phyloP scores from a whole-genome alignment of 768 basidiomycete species.

The Dacryopinax primogenitus region DNA sequence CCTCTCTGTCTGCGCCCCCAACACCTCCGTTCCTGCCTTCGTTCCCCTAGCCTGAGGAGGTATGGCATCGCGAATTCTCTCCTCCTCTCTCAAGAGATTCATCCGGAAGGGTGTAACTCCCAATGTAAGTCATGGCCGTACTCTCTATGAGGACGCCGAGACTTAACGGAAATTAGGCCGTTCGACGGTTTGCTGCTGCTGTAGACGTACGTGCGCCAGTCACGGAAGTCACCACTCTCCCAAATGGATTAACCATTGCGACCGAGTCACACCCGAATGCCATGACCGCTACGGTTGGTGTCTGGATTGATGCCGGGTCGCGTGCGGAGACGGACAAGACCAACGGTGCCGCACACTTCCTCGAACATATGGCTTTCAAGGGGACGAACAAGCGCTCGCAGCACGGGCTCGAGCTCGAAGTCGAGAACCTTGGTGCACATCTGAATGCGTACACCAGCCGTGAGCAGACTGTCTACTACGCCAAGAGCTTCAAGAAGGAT shows the following conservation, averaged over 20 bases:
- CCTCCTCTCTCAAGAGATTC: constrained; percentile 7
- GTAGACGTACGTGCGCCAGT: constrained; percentile 39
- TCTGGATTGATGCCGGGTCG: constrained; percentile 98
- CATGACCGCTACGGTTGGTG: constrained; percentile 95
- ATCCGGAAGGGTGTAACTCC: constrained; percentile 6
- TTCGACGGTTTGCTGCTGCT: constrained; percentile 30
- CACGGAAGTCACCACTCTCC: constrained; percentile 82
- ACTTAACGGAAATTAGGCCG: constrained; percentile 13
- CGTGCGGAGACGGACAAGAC: constrained; percentile 91
- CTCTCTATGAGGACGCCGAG: background rate
- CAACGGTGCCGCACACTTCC: constrained; percentile 94
- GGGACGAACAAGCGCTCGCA: constrained; percentile 83
- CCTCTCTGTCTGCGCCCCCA: background rate
- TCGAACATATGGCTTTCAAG: constrained; percentile 98
- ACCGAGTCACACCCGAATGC: constrained; percentile 82
- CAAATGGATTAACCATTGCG: constrained; percentile 90
- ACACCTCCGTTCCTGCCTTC: constrained; percentile 2
- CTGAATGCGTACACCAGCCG: constrained; percentile 97
- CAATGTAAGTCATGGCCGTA: background rate
- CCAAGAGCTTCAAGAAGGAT: constrained; percentile 95
- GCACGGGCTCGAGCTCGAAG: constrained; percentile 85
- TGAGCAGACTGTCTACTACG: constrained; percentile 98
- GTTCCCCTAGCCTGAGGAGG: constrained; percentile 14
- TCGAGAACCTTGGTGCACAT: constrained; percentile 95
- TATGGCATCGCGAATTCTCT: constrained; percentile 8